Evolutionary conservation across 257 asterid genomes (phyloP), one percentile per base, ranked within the genome.

Genomic region (Fraxinus quadrangulata): DNA sequence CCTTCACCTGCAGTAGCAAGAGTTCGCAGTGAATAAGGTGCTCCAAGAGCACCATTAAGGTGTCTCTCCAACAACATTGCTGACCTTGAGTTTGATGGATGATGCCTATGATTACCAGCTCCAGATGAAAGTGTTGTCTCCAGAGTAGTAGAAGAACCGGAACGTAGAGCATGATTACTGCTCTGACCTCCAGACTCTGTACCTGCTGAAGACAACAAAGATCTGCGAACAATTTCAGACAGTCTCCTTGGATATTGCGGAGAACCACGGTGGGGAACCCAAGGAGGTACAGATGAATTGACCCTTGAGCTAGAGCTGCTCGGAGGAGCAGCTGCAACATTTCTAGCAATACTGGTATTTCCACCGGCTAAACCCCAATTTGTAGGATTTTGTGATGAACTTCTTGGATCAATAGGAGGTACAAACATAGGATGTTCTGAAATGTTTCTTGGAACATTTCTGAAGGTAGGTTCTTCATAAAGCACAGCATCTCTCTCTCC

Each of bases 401-500:
- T 86, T 83, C 92, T 85, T 39, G 81, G 78, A 45, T 87, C 97
- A 74, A 74, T 65, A 26, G 90, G 72, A 1, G 94, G 92, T 68
- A 88, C 73, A 82, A 92, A 89, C 80, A 93, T 77, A 28, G 98
- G 96, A 83, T 87, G 93, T 70, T 93, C 96, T 13, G 92, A 87
- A 54, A 93, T 85, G 90, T 86, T 90, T 81, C 96, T 86, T 1
- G 92, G 90, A 71, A 83, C 81, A 72, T 82, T 85, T 72, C 91
- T 78, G 31, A 86, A 40, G 23, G 73, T 49, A 19, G 90, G 83
- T 54, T 77, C 88, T 47, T 79, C 97, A 78, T 73, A 82, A 75
- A 84, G 77, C 16, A 78, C 72, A 61, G 79, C 73, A 77, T 78
- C 72, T 73, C 82, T 78, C 74, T 77, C 81, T 33, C 77, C 71